These are phyloP conservation scores for Luvunga scandens DNA, from an alignment of 345 rosid genomes.

Conservation along the genomic window DNA sequence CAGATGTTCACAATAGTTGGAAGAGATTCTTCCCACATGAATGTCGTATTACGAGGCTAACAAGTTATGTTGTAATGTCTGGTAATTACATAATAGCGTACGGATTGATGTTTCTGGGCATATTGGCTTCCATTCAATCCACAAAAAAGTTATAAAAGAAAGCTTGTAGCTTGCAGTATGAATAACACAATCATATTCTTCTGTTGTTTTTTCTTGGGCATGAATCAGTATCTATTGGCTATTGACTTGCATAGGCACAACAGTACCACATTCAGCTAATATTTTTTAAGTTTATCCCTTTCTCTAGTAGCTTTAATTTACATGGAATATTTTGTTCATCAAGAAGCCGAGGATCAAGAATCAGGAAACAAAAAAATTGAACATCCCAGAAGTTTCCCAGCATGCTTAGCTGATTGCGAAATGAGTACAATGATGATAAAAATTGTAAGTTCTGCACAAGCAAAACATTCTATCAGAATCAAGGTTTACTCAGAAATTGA, in stretches of 20 bases:
- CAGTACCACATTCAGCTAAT: neutral
- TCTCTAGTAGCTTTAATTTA: neutral
- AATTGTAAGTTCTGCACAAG: neutral
- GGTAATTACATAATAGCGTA: too few relatives aligned
- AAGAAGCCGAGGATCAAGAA: neutral
- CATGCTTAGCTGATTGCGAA: neutral
- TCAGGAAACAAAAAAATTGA: neutral
- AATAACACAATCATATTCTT: neutral
- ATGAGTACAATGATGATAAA: neutral
- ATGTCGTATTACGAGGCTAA: neutral
- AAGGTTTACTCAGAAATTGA: neutral
- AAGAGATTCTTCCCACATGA: neutral
- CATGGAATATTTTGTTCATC: neutral
- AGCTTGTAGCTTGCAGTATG: neutral
- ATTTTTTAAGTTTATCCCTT: neutral
- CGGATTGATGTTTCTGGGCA: neutral
- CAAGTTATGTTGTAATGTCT: too few relatives aligned
- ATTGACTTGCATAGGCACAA: neutral
- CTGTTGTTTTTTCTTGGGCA: neutral
- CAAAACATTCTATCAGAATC: slow-evolving; percentile 1
- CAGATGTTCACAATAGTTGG: neutral
- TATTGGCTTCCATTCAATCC: neutral
- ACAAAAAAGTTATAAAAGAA: neutral
- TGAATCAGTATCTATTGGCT: neutral
- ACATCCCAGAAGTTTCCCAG: neutral